Percentiles rank a stretch among this genome's conserved stretches.
phyloP scores from a whole-genome alignment of 192 early-diverging fungal species.

The Podochytrium sp. region DNA sequence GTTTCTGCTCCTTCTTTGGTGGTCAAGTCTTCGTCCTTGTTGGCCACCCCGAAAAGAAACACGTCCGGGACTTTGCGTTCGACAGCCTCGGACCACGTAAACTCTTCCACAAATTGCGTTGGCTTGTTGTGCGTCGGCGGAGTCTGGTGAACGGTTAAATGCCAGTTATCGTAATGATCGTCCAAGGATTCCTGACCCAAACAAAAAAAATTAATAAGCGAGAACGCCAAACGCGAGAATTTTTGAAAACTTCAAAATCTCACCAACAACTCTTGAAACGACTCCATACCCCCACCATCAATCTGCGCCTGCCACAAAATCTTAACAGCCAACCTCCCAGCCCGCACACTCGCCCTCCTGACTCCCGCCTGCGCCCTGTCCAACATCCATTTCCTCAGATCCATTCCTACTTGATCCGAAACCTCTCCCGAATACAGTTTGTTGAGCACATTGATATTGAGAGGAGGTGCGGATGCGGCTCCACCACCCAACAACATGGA shows the following conservation, averaged over 20 bases:
- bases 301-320: conserved; percentile 28
- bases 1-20: conserved; percentile 23
- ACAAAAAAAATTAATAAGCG: not conserved
- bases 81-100: conserved; percentile 13
- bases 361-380: not conserved
- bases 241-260: not conserved
- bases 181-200: conserved; percentile 16
- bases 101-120: not conserved
- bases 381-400: conserved; percentile 1
- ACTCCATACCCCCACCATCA: conserved; percentile 6
- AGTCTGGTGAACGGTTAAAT: conserved; percentile 13
- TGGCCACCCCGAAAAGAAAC: conserved; percentile 21
- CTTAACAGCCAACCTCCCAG: conserved; percentile 14
- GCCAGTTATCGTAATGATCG: conserved; percentile 26
- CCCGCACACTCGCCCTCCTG: not conserved
- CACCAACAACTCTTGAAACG: conserved; percentile 12
- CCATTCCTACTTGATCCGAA: not conserved
- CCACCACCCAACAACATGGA: not conserved
- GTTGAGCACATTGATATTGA: not conserved
- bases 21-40: conserved; percentile 29
- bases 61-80: conserved; percentile 19
- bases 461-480: not conserved
- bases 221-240: too few relatives aligned
- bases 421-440: conserved; percentile 18
- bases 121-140: not conserved